These are phyloP conservation scores for Xylariales sp. DNA, from an alignment of 2,329 filamentous ascomycete species.

Conservation along the genomic window DNA sequence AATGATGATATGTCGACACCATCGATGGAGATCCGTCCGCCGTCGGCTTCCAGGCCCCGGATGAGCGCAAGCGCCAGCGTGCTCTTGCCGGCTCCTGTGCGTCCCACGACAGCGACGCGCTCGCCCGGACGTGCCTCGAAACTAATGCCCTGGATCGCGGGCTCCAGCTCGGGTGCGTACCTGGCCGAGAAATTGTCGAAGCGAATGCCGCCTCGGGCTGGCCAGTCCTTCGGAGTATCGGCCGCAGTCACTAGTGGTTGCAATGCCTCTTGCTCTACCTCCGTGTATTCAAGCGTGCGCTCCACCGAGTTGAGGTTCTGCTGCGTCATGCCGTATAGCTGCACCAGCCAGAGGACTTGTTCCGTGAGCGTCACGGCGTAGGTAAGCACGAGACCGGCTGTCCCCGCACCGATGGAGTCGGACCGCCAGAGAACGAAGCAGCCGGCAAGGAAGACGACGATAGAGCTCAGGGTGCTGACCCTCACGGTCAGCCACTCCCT, in stretches of 20 bases:
- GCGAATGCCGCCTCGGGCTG: background rate
- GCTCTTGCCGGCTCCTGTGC: conserved; percentile 73
- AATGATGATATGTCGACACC: conserved; percentile 65
- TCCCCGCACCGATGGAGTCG: too few relatives aligned
- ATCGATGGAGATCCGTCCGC: conserved; percentile 67
- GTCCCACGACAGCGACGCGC: conserved; percentile 73
- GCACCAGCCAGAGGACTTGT: too few relatives aligned
- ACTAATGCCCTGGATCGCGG: conserved; percentile 61
- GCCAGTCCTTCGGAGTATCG: background rate
- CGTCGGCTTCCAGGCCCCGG: conserved; percentile 66
- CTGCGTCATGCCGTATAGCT: too few relatives aligned
- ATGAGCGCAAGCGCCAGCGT: conserved; percentile 69
- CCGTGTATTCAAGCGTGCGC: conserved; percentile 8
- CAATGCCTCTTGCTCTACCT: background rate
- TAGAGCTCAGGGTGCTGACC: too few relatives aligned
- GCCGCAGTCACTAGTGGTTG: too few relatives aligned
- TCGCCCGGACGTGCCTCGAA: conserved; percentile 65
- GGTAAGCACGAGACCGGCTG: too few relatives aligned
- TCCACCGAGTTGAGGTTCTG: conserved; percentile 76
- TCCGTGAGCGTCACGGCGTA: too few relatives aligned
- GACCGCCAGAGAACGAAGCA: too few relatives aligned
- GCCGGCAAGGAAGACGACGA: too few relatives aligned
- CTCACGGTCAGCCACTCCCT: too few relatives aligned
- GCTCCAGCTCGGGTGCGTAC: conserved; percentile 37
- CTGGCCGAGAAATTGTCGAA: conserved; percentile 15